Percentiles rank a stretch among this genome's conserved stretches.
phyloP scores from a whole-genome alignment of 73 alveolate genomes.

The Tetrahymena borealis region DNA sequence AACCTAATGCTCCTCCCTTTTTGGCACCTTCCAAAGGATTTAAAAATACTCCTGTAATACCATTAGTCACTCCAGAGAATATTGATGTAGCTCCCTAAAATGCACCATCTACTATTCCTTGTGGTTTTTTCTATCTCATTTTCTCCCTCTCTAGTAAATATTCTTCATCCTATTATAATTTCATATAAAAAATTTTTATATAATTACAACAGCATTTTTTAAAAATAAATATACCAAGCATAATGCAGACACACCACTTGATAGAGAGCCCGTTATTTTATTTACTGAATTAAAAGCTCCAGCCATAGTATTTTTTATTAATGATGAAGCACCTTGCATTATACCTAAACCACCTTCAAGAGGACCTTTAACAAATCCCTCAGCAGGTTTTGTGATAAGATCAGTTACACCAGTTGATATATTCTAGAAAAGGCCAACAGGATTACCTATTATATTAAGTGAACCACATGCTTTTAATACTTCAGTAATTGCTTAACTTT shows the following conservation, averaged over 20 bases:
- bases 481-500: background rate
- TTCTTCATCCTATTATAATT: constrained; percentile 32
- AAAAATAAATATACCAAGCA: background rate
- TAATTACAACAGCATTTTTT: background rate
- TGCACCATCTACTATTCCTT: constrained; percentile 2
- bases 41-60: constrained; percentile 24
- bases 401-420: constrained; percentile 23
- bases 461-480: constrained; percentile 3
- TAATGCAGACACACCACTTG: constrained; percentile 18
- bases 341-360: constrained; percentile 40
- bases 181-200: background rate
- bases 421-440: constrained; percentile 31
- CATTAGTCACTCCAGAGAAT: constrained; percentile 1
- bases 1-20: constrained; percentile 22
- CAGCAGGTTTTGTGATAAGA: constrained; percentile 13
- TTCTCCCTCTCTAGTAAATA: constrained; percentile 20
- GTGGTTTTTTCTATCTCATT: constrained; percentile 7
- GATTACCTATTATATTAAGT: constrained; percentile 23
- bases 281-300: constrained; percentile 39
- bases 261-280: constrained; percentile 22
- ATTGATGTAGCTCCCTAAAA: constrained; percentile 6
- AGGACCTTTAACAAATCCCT: constrained; percentile 29
- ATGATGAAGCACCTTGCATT: constrained; percentile 24
- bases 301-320: constrained; percentile 11
- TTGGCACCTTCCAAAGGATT: constrained; percentile 31